Evolutionary conservation across 1,284 basidiomycete genomes (phyloP), one percentile per base, ranked within the genome.

Genomic region (Microbotryomycetes sp.): DNA sequence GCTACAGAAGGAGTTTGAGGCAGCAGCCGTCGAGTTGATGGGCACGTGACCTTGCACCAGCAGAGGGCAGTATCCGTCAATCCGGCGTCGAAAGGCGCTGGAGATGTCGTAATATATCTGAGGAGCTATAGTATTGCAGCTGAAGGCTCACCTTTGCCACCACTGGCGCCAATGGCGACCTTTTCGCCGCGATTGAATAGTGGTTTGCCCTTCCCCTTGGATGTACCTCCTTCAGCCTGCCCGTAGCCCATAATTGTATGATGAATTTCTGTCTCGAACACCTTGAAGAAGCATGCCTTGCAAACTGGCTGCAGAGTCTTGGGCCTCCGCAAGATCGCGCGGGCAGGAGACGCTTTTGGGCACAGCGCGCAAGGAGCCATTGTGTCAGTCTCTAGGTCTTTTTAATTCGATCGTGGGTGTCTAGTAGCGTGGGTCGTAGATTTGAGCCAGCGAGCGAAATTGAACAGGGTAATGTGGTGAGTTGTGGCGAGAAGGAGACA

Each of bases 211-310:
- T 63, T 65, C 19, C 56, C 45, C 48, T 53, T 56, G 31, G n/a
- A 2, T 28, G 19, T 50, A 22, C 25, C 31, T 31, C 54, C 53
- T 47, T 71, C 71, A 7, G 68, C 70, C 25, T 67, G 62, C 2
- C 67, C 66, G 49, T 65, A 63, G 23, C 70, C 67, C 55, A 80
- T 83, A 72, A 98, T 97, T 0, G 96, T 97, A 74, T 94, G 87
- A 78, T 99, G 96, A 36, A 99, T 87, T 76, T 99, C 94, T 0
- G 91, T 94, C 79, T 99, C 94, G 71, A 99, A 99, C 45, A 97
- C 92, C 72, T 86, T 84, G 79, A 92, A 99, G 67, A 74, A 74
- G 61, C 73, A 74, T 47, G 62, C 60, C 32, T 68, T 64, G 66
- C 66, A 66, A 19, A 70, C 66, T 23, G 68, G 62, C 54, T 97